Conservation (phyloP, 352 stramenopile genomes). For the Pythium brassicae region DNA sequence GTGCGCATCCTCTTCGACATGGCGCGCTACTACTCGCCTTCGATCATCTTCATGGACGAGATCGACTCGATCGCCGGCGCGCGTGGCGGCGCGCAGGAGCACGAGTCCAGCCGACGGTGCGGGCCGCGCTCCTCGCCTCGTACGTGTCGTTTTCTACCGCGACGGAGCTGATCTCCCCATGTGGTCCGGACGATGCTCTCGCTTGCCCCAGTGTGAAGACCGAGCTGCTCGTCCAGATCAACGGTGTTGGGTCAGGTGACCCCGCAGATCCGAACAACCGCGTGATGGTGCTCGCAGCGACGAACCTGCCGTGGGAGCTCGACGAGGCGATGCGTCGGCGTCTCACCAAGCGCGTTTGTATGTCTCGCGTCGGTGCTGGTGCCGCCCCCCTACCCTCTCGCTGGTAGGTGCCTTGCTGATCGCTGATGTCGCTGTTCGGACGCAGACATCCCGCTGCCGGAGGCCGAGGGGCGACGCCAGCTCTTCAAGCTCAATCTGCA, state of each 20-base stretch:
- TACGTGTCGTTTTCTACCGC: too few species aligned
- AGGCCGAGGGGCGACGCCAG: constrained; percentile 46
- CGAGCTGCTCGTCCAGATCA: constrained; percentile 97
- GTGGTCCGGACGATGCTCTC: too few species aligned
- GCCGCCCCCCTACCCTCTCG: neutral
- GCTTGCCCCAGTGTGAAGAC: constrained; percentile 89
- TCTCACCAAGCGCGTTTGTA: constrained; percentile 95
- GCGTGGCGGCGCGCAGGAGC: constrained; percentile 69
- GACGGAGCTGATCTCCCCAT: too few species aligned
- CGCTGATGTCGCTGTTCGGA: neutral
- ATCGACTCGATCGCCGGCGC: constrained; percentile 92
- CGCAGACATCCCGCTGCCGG: constrained; percentile 48
- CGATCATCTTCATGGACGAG: constrained; percentile 99
- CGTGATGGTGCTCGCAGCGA: constrained; percentile 94
- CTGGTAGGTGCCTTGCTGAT: neutral
- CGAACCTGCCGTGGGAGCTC: constrained; percentile 96
- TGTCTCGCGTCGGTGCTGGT: constrained; percentile 4
- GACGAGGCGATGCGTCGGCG: constrained; percentile 94
- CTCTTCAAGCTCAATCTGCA: constrained; percentile 79
- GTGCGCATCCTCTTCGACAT: constrained; percentile 98
- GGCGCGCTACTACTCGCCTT: constrained; percentile 95
- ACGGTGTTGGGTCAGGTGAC: constrained; percentile 69
- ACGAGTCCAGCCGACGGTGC: constrained; percentile 79
- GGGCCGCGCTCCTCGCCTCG: too few species aligned
- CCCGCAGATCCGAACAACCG: constrained; percentile 25